Conservation (phyloP, 805 yeast species). For the Torulaspora maleeae region DNA sequence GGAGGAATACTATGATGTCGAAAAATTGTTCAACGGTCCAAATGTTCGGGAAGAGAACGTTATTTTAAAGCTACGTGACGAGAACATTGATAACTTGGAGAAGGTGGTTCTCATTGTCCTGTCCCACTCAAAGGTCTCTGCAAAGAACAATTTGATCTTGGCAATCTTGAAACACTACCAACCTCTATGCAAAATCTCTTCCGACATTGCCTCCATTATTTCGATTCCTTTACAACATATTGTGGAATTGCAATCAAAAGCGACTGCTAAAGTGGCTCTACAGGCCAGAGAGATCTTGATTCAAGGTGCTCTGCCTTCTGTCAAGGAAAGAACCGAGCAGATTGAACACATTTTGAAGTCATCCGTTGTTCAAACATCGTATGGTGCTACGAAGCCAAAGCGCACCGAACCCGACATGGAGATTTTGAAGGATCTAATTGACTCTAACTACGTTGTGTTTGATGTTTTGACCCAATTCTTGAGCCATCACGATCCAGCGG, state of each 20-base stretch:
- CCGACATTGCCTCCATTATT: conserved; percentile 62
- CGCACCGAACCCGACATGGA: conserved; percentile 80
- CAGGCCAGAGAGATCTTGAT: conserved; percentile 95
- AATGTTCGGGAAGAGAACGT: conserved; percentile 84
- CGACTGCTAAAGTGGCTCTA: conserved; percentile 87
- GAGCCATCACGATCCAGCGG: conserved; percentile 76
- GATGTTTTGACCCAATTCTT: conserved; percentile 93
- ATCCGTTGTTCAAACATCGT: conserved; percentile 82
- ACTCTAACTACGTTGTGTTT: conserved; percentile 91
- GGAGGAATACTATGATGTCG: conserved; percentile 70
- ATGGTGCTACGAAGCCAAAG: conserved; percentile 75
- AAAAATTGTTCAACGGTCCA: conserved; percentile 69
- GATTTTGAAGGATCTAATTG: conserved; percentile 84
- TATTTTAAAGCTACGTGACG: conserved; percentile 80
- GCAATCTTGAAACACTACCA: conserved; percentile 82
- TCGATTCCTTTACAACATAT: conserved; percentile 69
- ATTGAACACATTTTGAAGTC: conserved; percentile 91
- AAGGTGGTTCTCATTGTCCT: conserved; percentile 69
- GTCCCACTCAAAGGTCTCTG: conserved; percentile 89
- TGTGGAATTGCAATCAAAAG: conserved; percentile 84
- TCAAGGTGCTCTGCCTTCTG: conserved; percentile 94
- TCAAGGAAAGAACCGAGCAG: conserved; percentile 94
- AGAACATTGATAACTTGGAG: conserved; percentile 67
- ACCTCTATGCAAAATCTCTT: conserved; percentile 67
- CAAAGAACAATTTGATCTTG: conserved; percentile 83